A percentile compares a stretch with the other conserved stretches of the same genome.
Conservation (phyloP, 2,329 filamentous ascomycete genomes). For the Diaporthe sp. region DNA sequence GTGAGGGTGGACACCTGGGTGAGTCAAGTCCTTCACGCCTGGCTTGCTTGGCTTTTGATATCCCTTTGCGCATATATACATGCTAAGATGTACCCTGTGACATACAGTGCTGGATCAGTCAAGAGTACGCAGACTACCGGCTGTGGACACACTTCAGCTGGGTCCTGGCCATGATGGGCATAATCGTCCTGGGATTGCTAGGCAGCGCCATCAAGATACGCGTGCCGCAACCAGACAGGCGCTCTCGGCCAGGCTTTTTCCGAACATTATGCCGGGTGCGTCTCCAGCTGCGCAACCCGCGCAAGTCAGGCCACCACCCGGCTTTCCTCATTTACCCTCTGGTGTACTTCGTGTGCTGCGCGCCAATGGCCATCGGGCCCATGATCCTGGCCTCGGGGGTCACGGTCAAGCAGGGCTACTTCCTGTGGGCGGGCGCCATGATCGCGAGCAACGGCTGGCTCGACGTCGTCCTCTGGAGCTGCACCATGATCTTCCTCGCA, state of each 20-base stretch:
- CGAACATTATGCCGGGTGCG: neutral
- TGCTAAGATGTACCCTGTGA: neutral
- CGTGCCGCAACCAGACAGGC: neutral
- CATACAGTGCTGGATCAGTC: conserved; percentile 32
- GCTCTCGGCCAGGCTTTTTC: neutral
- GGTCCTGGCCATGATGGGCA: conserved; percentile 24
- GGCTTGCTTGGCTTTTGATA: no score
- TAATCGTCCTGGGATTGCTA: conserved; percentile 1
- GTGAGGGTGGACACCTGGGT: conserved; percentile 31
- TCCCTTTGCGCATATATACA: neutral
- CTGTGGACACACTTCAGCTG: conserved; percentile 33
- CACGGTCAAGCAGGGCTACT: neutral
- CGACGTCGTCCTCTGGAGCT: conserved; percentile 31
- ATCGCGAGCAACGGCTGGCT: conserved; percentile 34
- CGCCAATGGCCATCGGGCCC: conserved; percentile 29
- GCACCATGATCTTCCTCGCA: conserved; percentile 34
- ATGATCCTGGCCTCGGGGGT: conserved; percentile 24
- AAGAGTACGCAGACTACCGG: conserved; percentile 27
- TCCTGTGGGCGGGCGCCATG: conserved; percentile 34
- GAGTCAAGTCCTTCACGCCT: neutral
- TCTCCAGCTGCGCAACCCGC: conserved; percentile 13
- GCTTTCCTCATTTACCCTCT: conserved; percentile 33
- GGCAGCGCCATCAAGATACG: conserved; percentile 12
- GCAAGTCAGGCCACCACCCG: conserved; percentile 23
- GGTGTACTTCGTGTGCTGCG: conserved; percentile 28